Percentiles rank a stretch among this genome's conserved stretches.
These are phyloP conservation scores for Deinandra increscens DNA, from an alignment of 129 eudicot species.

Conservation along the genomic window DNA sequence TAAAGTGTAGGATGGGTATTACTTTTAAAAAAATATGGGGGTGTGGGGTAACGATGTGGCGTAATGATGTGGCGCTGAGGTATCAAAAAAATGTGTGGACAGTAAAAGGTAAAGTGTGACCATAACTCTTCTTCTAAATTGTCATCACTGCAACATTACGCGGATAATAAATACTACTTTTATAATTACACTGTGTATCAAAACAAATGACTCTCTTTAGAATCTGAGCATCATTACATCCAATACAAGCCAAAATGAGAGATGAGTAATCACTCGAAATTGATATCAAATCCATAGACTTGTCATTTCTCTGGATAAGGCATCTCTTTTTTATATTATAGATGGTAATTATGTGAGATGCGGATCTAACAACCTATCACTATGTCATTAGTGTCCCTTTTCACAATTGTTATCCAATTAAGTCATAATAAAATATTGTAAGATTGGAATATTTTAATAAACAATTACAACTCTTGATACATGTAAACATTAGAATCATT, in stretches of 20 bases:
- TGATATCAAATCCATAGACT: constrained; percentile 31
- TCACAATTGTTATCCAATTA: not conserved
- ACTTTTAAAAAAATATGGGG: no score
- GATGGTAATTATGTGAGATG: constrained; percentile 30
- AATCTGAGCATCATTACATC: not conserved
- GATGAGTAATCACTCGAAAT: constrained; percentile 28
- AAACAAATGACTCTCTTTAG: not conserved
- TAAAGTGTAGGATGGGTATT: no score
- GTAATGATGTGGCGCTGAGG: no score
- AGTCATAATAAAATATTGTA: not conserved
- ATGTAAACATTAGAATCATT: no score
- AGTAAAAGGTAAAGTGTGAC: no score
- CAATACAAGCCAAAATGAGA: constrained; percentile 22
- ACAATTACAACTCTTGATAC: no score
- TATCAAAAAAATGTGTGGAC: no score
- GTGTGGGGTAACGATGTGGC: no score
- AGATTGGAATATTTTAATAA: not conserved
- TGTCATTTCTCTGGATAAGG: constrained; percentile 24
- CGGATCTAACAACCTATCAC: constrained; percentile 34
- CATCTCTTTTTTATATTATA: constrained; percentile 28
- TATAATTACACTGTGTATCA: not conserved
- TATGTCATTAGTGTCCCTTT: constrained; percentile 11
- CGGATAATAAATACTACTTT: not conserved
- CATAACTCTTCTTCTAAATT: no score
- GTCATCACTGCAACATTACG: no score